Evolutionary conservation across 805 yeast species (phyloP), one percentile per base, ranked within the genome.

Genomic region (Saturnispora sekii): DNA sequence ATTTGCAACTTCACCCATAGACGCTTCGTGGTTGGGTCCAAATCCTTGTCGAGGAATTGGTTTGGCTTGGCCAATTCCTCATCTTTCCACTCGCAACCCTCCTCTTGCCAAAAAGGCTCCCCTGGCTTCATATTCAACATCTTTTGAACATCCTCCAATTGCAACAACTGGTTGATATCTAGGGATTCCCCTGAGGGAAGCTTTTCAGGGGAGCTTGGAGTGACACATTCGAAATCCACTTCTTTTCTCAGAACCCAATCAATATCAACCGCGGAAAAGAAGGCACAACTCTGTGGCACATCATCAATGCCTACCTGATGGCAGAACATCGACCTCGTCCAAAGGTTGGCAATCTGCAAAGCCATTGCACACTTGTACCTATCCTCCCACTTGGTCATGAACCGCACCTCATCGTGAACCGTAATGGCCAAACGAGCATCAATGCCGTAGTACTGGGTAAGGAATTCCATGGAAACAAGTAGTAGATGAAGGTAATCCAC

Each of bases 301-400:
- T 89, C 94, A 32, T 76, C 71, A 49, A 93, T 82, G 0, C 97
- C 97, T 57, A 90, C 63, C 56, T 88, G 95, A 58, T 89, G 94
- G 53, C 94, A 84, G 55, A 93, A 93, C 77, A 93, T 82, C 0
- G 95, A 94, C 48, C 99, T 70, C 0, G 97, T 90, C 99, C 99
- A 93, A 4, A 90, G 57, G 60, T 94, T 94, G 43, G 93, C 76
- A 16, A 94, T 74, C 59, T 93, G 99, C 40, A 93, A 67, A 1
- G 95, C 77, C 66, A 88, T 68, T 0, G 95, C 94, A 5, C 82
- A 83, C 50, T 77, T 71, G 54, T 84, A 84, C 54, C 74, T 73
- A 54, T 93, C 93, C 48, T 79, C 76, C 21, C 82, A 81, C 44
- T 78, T 75, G 1, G 78, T 85, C 51, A 93, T 58, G 57, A 80